phyloP scores from a whole-genome alignment of 345 rosid genomes.

The Dipteronia sinensis region DNA sequence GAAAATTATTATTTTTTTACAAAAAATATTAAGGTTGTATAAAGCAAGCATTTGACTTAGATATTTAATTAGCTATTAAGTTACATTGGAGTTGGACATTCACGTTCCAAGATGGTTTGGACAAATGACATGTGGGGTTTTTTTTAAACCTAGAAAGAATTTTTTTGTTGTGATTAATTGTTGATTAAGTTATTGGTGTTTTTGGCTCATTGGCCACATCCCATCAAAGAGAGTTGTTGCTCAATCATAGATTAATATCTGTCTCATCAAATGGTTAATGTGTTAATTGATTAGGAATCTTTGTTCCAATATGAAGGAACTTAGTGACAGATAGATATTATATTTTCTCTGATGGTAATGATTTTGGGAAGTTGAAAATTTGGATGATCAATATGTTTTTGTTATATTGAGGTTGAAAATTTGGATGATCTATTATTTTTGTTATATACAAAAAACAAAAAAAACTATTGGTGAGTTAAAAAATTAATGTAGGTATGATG shows the following conservation, averaged over 20 bases:
- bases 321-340: conserved; percentile 14
- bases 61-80: conserved; percentile 31
- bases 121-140: conserved; percentile 26
- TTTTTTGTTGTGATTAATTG: conserved; percentile 13
- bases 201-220: conserved; percentile 1
- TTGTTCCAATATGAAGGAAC: conserved; percentile 28
- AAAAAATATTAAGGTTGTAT: background rate
- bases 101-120: conserved; percentile 32
- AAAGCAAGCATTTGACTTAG: conserved; percentile 4
- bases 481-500: too few species aligned
- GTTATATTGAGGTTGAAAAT: background rate
- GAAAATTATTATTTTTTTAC: background rate
- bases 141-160: background rate
- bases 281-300: background rate
- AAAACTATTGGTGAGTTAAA: too few species aligned
- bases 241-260: background rate
- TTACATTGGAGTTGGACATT: conserved; percentile 32
- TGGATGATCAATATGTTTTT: background rate
- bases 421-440: background rate
- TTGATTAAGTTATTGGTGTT: conserved; percentile 16
- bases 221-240: background rate
- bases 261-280: background rate
- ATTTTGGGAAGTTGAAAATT: background rate
- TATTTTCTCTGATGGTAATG: background rate
- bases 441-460: too few species aligned